Conservation (phyloP, 2,329 filamentous ascomycete species). For the Botryotinia globosa region DNA sequence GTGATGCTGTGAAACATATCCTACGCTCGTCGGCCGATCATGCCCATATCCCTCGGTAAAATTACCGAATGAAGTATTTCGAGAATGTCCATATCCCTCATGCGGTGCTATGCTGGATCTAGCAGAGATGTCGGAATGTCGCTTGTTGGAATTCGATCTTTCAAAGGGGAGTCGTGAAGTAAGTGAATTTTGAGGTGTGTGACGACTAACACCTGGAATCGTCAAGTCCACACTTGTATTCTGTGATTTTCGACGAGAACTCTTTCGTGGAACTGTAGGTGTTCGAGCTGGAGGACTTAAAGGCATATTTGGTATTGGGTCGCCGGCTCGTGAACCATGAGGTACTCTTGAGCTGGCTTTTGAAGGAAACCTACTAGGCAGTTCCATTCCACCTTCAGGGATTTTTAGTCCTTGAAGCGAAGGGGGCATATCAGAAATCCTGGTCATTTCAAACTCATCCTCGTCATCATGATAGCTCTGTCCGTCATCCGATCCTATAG, state of each 20-base stretch:
- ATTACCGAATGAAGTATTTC: conserved; percentile 27
- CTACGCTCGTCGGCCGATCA: conserved; percentile 53
- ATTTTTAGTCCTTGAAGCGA: conserved; percentile 58
- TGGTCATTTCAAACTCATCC: conserved; percentile 43
- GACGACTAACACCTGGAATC: conserved; percentile 19
- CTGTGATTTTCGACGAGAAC: conserved; percentile 56
- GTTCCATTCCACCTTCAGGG: conserved; percentile 35
- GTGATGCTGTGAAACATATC: conserved; percentile 56
- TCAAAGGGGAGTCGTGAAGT: conserved; percentile 53
- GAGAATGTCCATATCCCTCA: conserved; percentile 45
- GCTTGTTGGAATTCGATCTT: conserved; percentile 52
- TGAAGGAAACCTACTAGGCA: conserved; percentile 63
- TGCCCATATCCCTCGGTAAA: conserved; percentile 41
- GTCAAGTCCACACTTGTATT: conserved; percentile 29
- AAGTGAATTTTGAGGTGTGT: conserved; percentile 28
- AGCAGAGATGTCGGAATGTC: conserved; percentile 50
- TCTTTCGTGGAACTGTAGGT: conserved; percentile 64
- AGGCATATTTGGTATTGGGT: conserved; percentile 42
- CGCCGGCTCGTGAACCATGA: conserved; percentile 20
- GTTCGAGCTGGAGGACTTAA: conserved; percentile 25
- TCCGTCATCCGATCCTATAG: conserved; percentile 42
- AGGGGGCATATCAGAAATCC: conserved; percentile 52
- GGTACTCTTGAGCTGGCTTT: conserved; percentile 49
- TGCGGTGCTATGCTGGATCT: conserved; percentile 50
- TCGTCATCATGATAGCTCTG: conserved; percentile 48